A percentile compares a stretch with the other conserved stretches of the same genome.
These are phyloP conservation scores for Rhododendron vialii DNA, from an alignment of 148 eudicot species.

Conservation along the genomic window DNA sequence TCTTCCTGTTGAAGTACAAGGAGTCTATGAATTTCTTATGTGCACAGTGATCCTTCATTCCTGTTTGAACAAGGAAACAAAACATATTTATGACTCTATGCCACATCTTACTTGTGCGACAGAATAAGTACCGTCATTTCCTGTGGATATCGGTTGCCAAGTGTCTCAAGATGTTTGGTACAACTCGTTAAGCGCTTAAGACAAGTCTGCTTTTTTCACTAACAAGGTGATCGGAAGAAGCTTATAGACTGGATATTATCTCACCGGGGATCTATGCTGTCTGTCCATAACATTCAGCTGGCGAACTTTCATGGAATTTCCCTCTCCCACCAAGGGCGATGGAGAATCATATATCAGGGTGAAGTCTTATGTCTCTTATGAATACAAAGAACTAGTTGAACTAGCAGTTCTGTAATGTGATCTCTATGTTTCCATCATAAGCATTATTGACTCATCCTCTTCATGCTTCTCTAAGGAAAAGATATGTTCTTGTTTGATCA, in stretches of 20 bases:
- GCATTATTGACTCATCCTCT: too few species aligned
- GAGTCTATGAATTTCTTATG: not conserved
- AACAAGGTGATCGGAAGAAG: not conserved
- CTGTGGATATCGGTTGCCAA: not conserved
- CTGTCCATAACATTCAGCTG: conserved; percentile 1
- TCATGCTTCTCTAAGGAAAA: too few species aligned
- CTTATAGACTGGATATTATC: not conserved
- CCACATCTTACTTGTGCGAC: not conserved
- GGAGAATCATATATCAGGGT: too few species aligned
- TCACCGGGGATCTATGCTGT: not conserved
- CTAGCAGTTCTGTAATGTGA: too few species aligned
- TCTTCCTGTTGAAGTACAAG: not conserved
- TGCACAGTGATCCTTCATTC: not conserved
- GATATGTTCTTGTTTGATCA: too few species aligned
- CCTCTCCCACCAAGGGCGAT: not conserved
- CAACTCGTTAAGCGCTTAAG: not conserved
- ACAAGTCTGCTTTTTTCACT: not conserved
- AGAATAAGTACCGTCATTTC: not conserved
- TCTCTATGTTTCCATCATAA: too few species aligned
- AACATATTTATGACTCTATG: too few species aligned
- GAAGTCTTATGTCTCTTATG: too few species aligned
- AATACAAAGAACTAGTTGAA: too few species aligned
- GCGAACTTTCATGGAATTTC: conserved; percentile 29
- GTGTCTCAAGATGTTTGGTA: not conserved
- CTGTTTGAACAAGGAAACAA: too few species aligned